phyloP scores from a whole-genome alignment of 371 early-diverging fungal species.

The Gilbertella persicaria region DNA sequence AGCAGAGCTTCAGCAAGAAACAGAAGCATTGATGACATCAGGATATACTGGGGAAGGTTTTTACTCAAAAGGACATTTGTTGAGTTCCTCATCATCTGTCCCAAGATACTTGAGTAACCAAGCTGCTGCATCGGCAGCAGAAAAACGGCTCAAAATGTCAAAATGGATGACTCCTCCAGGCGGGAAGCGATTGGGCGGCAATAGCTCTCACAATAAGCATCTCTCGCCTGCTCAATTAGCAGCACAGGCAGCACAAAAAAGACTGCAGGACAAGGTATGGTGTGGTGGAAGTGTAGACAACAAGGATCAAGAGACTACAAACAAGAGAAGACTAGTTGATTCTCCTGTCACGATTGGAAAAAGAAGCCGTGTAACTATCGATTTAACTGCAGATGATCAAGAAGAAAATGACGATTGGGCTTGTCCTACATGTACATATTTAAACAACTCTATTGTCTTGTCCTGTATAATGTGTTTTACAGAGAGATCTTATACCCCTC shows the following conservation, averaged over 20 bases:
- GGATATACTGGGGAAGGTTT: conserved; percentile 60
- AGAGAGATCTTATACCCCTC: conserved; percentile 7
- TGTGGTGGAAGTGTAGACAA: conserved; percentile 49
- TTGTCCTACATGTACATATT: conserved; percentile 39
- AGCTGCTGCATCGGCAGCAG: conserved; percentile 52
- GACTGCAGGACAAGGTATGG: conserved; percentile 54
- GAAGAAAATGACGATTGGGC: conserved; percentile 18
- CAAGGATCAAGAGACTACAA: no score
- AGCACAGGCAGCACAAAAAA: conserved; percentile 57
- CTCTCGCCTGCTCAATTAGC: conserved; percentile 43
- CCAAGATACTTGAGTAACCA: conserved; percentile 13
- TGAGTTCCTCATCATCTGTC: conserved; percentile 34
- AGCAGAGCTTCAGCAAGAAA: conserved; percentile 56
- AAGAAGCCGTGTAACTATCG: conserved; percentile 1
- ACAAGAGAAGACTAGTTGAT: no score
- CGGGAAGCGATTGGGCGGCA: conserved; percentile 52
- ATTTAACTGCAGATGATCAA: neutral
- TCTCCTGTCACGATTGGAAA: neutral
- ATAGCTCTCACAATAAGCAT: neutral
- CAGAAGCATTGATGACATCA: conserved; percentile 41
- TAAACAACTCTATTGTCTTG: conserved; percentile 25
- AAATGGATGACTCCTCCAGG: conserved; percentile 53
- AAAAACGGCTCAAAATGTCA: conserved; percentile 38
- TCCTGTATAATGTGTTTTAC: conserved; percentile 35
- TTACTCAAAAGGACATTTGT: conserved; percentile 34